These are phyloP conservation scores for Monilinia vaccinii-corymbosi DNA, from an alignment of 2,329 filamentous ascomycete genomes.

Conservation along the genomic window DNA sequence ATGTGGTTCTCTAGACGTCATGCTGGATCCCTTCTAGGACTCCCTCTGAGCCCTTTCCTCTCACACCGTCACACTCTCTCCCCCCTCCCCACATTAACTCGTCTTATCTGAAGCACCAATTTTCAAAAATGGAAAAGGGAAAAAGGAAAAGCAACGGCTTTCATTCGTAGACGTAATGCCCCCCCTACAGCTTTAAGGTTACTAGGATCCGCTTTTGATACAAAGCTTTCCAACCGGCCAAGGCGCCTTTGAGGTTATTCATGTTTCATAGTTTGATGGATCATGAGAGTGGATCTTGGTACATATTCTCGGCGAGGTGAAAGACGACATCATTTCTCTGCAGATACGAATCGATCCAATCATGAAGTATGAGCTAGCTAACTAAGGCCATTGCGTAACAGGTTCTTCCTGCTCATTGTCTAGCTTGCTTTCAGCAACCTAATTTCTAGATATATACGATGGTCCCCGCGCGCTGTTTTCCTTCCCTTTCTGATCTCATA, in stretches of 20 bases:
- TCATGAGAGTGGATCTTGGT: not conserved
- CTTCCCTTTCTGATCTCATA: not conserved
- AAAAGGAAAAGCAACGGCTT: no score
- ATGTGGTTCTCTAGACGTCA: constrained; percentile 2
- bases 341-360: constrained; percentile 5
- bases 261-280: constrained; percentile 15
- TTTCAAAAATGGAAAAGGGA: not conserved
- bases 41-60: no score
- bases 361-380: constrained; percentile 2
- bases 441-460: constrained; percentile 24
- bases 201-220: constrained; percentile 24
- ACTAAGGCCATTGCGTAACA: constrained; percentile 5
- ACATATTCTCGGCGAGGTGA: not conserved
- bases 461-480: not conserved
- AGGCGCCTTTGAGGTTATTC: constrained; percentile 8
- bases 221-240: constrained; percentile 17
- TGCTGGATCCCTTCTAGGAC: constrained; percentile 8
- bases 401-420: constrained; percentile 17
- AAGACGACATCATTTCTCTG: not conserved
- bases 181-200: not conserved
- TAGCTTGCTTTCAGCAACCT: constrained; percentile 21
- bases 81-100: constrained; percentile 12
- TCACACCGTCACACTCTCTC: no score
- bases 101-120: constrained; percentile 14
- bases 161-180: not conserved